These are phyloP conservation scores for Acanthamoeba castellanii DNA, from an alignment of 208 protist genomes.

Conservation along the genomic window DNA sequence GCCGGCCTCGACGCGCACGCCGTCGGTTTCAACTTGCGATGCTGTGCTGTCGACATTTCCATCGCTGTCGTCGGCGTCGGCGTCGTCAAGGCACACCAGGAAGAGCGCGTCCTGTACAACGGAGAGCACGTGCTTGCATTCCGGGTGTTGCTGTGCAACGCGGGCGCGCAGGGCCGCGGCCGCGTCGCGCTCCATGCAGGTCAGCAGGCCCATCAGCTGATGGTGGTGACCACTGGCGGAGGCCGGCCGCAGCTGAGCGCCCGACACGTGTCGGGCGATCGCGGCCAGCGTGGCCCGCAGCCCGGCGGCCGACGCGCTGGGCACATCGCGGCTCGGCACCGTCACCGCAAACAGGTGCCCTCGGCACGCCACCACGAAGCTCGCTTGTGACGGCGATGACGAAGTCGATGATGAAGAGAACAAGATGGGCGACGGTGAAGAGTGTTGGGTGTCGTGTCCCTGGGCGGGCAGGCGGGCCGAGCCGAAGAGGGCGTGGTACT, in stretches of 20 bases:
- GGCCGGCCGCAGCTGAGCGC: not conserved
- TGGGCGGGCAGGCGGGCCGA: not conserved
- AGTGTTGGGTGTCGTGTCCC: not conserved
- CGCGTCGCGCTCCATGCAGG: constrained; percentile 15
- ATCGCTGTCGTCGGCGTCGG: not conserved
- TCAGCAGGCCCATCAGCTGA: not conserved
- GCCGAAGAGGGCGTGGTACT: not conserved
- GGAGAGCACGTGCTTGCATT: not conserved
- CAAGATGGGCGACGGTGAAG: not conserved
- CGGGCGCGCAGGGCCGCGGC: not conserved
- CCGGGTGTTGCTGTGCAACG: not conserved
- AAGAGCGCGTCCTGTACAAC: not conserved
- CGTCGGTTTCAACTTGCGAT: not conserved
- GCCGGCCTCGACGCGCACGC: not conserved
- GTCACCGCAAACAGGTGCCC: not conserved
- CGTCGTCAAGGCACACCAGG: constrained; percentile 22
- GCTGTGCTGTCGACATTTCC: not conserved
- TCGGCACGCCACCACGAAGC: not conserved
- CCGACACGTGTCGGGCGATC: too few species aligned
- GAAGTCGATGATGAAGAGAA: not conserved
- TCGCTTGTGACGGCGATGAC: not conserved
- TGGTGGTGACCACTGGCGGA: not conserved
- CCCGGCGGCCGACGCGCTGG: not conserved
- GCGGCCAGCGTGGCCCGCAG: too few species aligned
- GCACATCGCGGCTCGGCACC: not conserved